Percentiles rank a stretch among this genome's conserved stretches.
Conservation (phyloP, 2,329 filamentous ascomycete species). For the Trichoderma lentiforme region DNA sequence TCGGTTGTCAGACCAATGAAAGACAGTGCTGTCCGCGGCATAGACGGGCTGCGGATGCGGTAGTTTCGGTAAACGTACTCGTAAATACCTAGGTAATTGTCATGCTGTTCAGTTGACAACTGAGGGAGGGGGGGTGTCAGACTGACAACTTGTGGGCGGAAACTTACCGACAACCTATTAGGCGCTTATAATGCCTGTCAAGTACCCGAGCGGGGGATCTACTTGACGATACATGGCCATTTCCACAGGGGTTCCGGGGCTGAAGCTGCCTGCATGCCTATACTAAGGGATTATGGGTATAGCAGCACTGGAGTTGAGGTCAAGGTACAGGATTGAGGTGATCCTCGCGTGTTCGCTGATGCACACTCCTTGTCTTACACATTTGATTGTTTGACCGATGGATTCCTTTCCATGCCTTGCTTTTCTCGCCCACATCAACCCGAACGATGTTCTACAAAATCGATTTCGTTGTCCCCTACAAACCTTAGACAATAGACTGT, state of each 20-base stretch:
- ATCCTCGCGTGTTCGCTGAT: neutral
- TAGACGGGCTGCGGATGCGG: neutral
- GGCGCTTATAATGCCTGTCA: too few relatives aligned
- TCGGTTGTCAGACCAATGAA: neutral
- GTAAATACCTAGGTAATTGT: neutral
- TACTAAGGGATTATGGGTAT: neutral
- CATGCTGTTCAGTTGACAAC: too few relatives aligned
- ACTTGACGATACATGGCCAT: neutral
- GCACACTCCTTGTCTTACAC: neutral
- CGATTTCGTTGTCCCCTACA: neutral
- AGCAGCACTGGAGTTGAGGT: too few relatives aligned
- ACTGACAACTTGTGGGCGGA: too few relatives aligned
- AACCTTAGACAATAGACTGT: neutral
- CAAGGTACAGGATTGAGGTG: too few relatives aligned
- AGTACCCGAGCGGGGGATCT: neutral
- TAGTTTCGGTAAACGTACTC: too few relatives aligned
- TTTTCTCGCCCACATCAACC: neutral
- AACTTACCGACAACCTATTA: too few relatives aligned
- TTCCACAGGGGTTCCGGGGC: neutral
- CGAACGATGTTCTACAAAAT: neutral
- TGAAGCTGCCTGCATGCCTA: neutral
- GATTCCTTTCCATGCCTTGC: neutral
- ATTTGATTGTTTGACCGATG: neutral
- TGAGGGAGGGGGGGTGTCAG: too few relatives aligned
- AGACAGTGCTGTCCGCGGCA: neutral